Base-by-base conservation (phyloP, 225 moss, liverwort and hornwort genomes). In the Ulota crispa region DNA sequence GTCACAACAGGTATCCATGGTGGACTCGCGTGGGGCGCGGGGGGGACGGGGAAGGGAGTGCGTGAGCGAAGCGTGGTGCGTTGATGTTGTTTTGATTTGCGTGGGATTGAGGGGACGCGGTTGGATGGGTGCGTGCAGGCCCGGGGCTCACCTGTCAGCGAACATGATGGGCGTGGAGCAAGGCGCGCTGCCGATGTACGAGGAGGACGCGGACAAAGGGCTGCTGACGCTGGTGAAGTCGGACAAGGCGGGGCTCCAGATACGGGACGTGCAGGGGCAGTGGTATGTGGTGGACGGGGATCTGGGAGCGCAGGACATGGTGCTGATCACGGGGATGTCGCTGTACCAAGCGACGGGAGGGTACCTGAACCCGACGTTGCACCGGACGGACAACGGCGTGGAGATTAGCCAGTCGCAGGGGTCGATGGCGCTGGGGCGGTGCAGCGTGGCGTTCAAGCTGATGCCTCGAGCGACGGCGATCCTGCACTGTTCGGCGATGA, bases 401-500 rank as follows among this genome's bases (percentile, higher is more conserved):
- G 87, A 87, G 39, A 89, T 91, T 78, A 86, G 84, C 76, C 89
- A 92, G 70, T 68, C 81, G 8, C 88, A 79, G 73, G 86, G 78
- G 59, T 72, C 88, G 18, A 41, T 84, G 78, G 86, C 89, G 68
- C 86, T 93, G 80, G 98, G 98, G 50, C 91, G 95, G 75, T 99
- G 98, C 86, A 86, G 93, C 13, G 91, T 99, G 61, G 85, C 93
- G 14, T 95, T 99, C 88, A 94, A 90, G 87, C 86, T 99, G 72
- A 95, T 95, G 95, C 98, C 98, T 34, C 93, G 93, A 14, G 88
- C 95, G 43, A 88, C 88, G 4, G 95, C 93, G 50, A 93, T 99
- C 85, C 84, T 99, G 18, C 98, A 99, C 86, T 99, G 98, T 82
- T 87, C 92, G 59, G 91, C 95, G 10, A 99, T 99, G 98, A 90